These are phyloP conservation scores for Casuarina equisetifolia DNA, from an alignment of 306 rosid genomes.

Conservation along the genomic window DNA sequence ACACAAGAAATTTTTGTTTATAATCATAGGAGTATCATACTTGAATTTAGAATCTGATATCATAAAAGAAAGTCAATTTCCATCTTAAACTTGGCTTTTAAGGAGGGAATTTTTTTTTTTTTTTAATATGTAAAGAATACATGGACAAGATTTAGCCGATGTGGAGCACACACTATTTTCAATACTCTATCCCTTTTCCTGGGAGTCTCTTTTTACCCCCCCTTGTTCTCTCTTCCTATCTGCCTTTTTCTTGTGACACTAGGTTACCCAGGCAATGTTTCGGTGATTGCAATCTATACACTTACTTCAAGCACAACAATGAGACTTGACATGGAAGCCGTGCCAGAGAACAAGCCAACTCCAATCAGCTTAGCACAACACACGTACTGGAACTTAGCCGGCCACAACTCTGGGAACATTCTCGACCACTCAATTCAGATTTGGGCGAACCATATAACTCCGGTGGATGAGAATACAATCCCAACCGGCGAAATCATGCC, in stretches of 20 bases:
- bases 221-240: conserved; percentile 3
- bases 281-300: conserved; percentile 71
- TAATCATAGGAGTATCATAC: no score
- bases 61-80: no score
- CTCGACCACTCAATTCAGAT: conserved; percentile 76
- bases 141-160: no score
- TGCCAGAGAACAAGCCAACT: conserved; percentile 78
- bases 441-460: conserved; percentile 69
- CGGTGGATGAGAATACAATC: conserved; percentile 60
- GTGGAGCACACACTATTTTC: no score
- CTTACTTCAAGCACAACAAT: conserved; percentile 73
- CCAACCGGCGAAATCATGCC: conserved; percentile 83
- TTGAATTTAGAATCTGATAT: no score
- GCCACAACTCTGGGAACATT: conserved; percentile 68
- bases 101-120: no score
- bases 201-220: no score
- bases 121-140: no score
- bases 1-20: no score
- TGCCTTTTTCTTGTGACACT: conserved; percentile 20
- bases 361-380: conserved; percentile 84
- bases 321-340: conserved; percentile 96
- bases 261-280: conserved; percentile 85
- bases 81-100: no score
- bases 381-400: conserved; percentile 92
- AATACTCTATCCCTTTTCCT: no score